phyloP scores from a whole-genome alignment of 148 eudicot genomes.

The Persicaria maculosa region DNA sequence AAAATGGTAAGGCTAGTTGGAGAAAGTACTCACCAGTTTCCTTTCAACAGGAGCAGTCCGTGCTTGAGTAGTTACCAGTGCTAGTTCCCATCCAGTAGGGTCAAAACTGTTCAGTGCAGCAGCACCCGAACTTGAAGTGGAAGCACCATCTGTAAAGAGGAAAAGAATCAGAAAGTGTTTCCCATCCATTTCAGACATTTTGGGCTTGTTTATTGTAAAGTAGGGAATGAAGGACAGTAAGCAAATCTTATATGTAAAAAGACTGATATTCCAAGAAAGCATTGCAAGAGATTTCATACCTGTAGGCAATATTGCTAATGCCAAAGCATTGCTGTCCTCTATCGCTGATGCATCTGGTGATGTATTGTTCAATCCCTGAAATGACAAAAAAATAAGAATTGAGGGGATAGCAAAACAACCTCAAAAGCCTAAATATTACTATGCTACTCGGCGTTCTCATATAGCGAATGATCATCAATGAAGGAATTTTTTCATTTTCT shows the following conservation, averaged over 20 bases:
- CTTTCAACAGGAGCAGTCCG: slow-evolving; percentile 46
- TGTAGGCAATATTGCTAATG: slow-evolving; percentile 76
- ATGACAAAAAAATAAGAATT: neutral
- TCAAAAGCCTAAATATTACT: neutral
- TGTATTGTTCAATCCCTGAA: slow-evolving; percentile 63
- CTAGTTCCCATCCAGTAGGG: slow-evolving; percentile 98
- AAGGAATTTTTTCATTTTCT: neutral
- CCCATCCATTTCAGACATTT: neutral
- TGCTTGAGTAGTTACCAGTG: slow-evolving; percentile 80
- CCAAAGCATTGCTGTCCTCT: slow-evolving; percentile 92
- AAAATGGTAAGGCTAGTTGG: neutral
- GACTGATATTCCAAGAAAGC: neutral
- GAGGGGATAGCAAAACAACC: neutral
- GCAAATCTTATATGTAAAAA: neutral
- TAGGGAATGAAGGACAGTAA: no score
- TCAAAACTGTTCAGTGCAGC: slow-evolving; percentile 51
- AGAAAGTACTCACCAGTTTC: slow-evolving; percentile 57
- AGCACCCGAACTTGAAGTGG: slow-evolving; percentile 36
- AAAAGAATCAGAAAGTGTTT: neutral
- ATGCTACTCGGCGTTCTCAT: neutral
- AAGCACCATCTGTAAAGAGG: slow-evolving; percentile 29
- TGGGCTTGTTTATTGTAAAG: no score
- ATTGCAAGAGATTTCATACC: slow-evolving; percentile 27
- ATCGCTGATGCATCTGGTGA: slow-evolving; percentile 55
- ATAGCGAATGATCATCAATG: neutral